A percentile compares a stretch with the other conserved stretches of the same genome.
These are phyloP conservation scores for Fusarium decemcellulare DNA, from an alignment of 2,329 filamentous ascomycete species.

Conservation along the genomic window DNA sequence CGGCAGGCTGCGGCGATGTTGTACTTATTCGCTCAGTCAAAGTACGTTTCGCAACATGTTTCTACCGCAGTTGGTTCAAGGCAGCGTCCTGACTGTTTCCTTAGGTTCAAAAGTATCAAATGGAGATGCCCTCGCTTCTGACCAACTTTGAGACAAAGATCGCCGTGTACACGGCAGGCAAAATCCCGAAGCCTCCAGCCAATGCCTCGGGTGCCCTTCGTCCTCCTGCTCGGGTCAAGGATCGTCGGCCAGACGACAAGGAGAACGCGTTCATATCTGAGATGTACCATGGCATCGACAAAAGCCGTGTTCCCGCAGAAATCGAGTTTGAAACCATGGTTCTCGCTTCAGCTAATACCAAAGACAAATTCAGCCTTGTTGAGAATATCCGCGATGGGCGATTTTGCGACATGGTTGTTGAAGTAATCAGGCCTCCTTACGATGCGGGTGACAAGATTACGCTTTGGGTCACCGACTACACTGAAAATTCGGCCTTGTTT, in stretches of 20 bases:
- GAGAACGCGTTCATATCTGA: constrained; percentile 63
- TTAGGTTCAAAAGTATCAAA: constrained; percentile 59
- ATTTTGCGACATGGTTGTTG: constrained; percentile 80
- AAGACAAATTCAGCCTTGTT: constrained; percentile 74
- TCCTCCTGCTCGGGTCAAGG: constrained; percentile 33
- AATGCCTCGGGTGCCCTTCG: constrained; percentile 53
- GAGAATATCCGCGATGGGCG: constrained; percentile 68
- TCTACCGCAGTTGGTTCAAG: background rate
- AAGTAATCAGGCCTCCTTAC: constrained; percentile 72
- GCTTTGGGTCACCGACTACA: constrained; percentile 88
- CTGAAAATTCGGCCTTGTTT: constrained; percentile 76
- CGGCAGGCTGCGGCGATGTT: constrained; percentile 57
- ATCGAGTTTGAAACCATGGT: constrained; percentile 59
- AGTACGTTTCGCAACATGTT: constrained; percentile 53
- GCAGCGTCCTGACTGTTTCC: constrained; percentile 18
- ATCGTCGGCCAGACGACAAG: constrained; percentile 34
- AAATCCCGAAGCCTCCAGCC: constrained; percentile 52
- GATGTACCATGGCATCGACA: constrained; percentile 62
- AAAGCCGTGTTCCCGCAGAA: constrained; percentile 58
- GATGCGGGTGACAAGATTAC: constrained; percentile 63
- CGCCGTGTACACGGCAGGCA: constrained; percentile 56
- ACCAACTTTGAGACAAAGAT: constrained; percentile 60
- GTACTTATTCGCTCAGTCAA: constrained; percentile 66
- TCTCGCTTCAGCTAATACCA: constrained; percentile 58
- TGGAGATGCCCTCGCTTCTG: constrained; percentile 57